Conservation (phyloP, 2,329 filamentous ascomycete species). For the Cladosporium halotolerans region DNA sequence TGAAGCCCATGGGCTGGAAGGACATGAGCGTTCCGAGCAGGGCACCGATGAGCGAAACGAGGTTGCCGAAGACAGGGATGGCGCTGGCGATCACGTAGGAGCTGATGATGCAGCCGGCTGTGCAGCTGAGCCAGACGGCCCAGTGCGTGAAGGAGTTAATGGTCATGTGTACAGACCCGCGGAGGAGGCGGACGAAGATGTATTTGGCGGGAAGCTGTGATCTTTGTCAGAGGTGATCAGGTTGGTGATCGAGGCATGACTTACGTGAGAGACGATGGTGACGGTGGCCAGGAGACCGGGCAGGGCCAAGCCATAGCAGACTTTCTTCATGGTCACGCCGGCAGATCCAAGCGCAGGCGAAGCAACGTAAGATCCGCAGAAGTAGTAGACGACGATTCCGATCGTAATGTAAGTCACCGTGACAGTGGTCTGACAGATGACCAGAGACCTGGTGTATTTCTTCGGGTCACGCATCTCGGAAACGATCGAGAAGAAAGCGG, state of each 20-base stretch:
- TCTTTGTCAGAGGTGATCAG: background rate
- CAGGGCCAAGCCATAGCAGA: constrained; percentile 37
- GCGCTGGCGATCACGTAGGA: constrained; percentile 37
- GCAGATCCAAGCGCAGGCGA: constrained; percentile 45
- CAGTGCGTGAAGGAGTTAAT: constrained; percentile 16
- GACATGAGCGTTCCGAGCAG: constrained; percentile 46
- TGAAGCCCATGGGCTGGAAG: constrained; percentile 38
- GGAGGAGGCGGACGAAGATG: constrained; percentile 25
- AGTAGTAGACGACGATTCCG: constrained; percentile 41
- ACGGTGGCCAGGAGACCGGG: constrained; percentile 24
- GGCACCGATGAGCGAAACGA: constrained; percentile 44
- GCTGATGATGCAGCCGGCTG: constrained; percentile 20
- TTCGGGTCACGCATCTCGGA: constrained; percentile 35
- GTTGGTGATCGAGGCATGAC: background rate
- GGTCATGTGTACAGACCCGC: constrained; percentile 21
- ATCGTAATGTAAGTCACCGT: constrained; percentile 32
- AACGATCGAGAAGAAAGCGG: constrained; percentile 34
- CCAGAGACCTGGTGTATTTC: constrained; percentile 30
- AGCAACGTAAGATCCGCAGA: constrained; percentile 42
- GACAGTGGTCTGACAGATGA: constrained; percentile 24
- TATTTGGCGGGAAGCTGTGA: constrained; percentile 21
- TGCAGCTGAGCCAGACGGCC: constrained; percentile 13
- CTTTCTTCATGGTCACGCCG: constrained; percentile 38
- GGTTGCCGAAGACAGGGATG: constrained; percentile 43
- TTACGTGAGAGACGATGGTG: constrained; percentile 19